These are phyloP conservation scores for Venturia effusa DNA, from an alignment of 2,329 filamentous ascomycete species.

Conservation along the genomic window DNA sequence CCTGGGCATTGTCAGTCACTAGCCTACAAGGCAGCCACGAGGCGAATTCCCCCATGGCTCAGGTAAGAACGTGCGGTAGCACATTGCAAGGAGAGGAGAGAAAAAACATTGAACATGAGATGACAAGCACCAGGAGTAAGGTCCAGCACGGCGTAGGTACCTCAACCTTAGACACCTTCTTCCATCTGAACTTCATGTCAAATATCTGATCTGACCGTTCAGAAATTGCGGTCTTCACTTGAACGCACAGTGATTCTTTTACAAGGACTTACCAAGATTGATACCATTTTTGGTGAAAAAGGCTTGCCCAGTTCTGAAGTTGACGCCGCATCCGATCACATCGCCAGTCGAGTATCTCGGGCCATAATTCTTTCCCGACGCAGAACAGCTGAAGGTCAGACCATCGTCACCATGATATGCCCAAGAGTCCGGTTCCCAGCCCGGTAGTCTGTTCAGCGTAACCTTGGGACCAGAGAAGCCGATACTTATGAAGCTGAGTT, in stretches of 20 bases:
- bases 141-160: neutral
- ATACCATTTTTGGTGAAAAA: constrained; percentile 58
- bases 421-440: constrained; percentile 56
- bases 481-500: constrained; percentile 22
- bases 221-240: neutral
- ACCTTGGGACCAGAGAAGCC: constrained; percentile 51
- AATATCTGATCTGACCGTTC: neutral
- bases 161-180: neutral
- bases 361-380: constrained; percentile 46
- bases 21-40: neutral
- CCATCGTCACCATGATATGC: constrained; percentile 59
- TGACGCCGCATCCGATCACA: constrained; percentile 54
- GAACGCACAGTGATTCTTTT: neutral
- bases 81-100: neutral
- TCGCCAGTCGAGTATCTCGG: constrained; percentile 49
- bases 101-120: neutral
- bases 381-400: constrained; percentile 49
- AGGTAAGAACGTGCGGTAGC: neutral
- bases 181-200: neutral
- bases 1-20: constrained; percentile 36
- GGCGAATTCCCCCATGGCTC: neutral
- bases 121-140: neutral
- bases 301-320: constrained; percentile 48
- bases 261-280: constrained; percentile 37
- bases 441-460: constrained; percentile 48